Evolutionary conservation across 768 basidiomycete genomes (phyloP), one percentile per base, ranked within the genome.

Genomic region (Tylopilus felleus): DNA sequence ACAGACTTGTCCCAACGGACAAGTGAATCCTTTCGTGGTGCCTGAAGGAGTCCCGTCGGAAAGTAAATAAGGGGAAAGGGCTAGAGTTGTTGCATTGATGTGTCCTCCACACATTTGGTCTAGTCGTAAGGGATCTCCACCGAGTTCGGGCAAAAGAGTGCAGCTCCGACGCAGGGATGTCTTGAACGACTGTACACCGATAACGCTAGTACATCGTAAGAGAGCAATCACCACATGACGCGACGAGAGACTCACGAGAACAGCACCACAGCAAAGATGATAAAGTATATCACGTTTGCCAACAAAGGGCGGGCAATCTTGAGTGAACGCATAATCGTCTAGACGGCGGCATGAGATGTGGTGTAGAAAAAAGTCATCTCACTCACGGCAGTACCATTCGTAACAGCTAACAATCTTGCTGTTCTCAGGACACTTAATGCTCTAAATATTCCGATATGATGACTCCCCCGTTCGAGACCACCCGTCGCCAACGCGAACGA

Each of bases 131-230:
- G 73, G 70, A 9, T 56, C 61, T 61, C 83, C 83, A 2, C 85
- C 87, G 4, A 80, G 71, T 1, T 75, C 77, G 2, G 85, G 76
- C 14, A 68, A 61, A 33, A 89, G 72, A 40, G 77, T 73, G 60
- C 88, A 90, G 1, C 76, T 77, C 13, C 88, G 80, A n/a, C 85
- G 76, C 31, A 90, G 77, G 1, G 92, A 93, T 0, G 93, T 93
- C 55, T 86, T 84, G 77, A 98, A 98, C 0, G 90, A 83, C 61
- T 97, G 93, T 1, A 97, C 82, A 16, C 96, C 95, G 52, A 97
- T 89, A 64, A 98, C 89, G 3, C 91, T 66, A 17, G n/a, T 22
- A 12, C 33, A 48, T 35, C 19, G 48, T 54, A 51, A 27, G 22
- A 23, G 13, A 21, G 19, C 44, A n/a, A 44, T 40, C 16, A 29